phyloP scores from a whole-genome alignment of 2,329 filamentous ascomycete genomes.

The Cytospora chrysosperma region DNA sequence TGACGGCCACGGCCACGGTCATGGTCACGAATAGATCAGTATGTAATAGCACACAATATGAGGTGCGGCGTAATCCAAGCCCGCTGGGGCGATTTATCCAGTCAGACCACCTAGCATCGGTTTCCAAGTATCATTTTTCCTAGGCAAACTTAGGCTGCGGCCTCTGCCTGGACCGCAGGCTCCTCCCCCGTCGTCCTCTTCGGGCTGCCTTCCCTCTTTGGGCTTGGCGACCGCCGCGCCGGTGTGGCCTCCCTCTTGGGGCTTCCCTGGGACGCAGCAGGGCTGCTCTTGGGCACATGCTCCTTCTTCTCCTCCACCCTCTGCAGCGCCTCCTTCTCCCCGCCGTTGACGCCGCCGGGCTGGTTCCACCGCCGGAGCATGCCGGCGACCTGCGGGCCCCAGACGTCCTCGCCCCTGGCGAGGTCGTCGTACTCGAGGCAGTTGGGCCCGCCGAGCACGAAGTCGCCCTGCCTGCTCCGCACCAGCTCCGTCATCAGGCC shows the following conservation, averaged over 20 bases:
- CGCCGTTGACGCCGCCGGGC: conserved; percentile 24
- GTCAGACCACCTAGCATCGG: not conserved
- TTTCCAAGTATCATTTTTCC: not conserved
- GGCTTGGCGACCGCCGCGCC: not conserved
- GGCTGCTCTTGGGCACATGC: conserved; percentile 13
- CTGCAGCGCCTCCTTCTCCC: conserved; percentile 25
- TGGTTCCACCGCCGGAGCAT: conserved; percentile 45
- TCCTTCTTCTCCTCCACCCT: conserved; percentile 17
- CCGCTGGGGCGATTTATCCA: not conserved
- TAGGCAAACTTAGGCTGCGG: not conserved
- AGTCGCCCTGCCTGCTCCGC: conserved; percentile 79
- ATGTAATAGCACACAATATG: not conserved
- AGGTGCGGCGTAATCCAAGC: not conserved
- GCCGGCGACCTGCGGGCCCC: conserved; percentile 70
- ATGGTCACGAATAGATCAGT: conserved; percentile 6
- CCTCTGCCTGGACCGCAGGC: not conserved
- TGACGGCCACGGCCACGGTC: conserved; percentile 4
- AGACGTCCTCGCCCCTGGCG: conserved; percentile 72
- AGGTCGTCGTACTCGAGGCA: conserved; percentile 79
- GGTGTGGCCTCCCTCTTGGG: conserved; percentile 3
- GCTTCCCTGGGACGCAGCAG: not conserved
- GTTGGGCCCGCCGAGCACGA: conserved; percentile 66
- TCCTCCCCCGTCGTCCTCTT: not conserved
- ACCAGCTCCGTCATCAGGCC: conserved; percentile 84
- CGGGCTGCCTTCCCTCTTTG: not conserved